Evolutionary conservation across 2,329 filamentous ascomycete genomes (phyloP).

Genomic region (Diplodia scrobiculata): DNA sequence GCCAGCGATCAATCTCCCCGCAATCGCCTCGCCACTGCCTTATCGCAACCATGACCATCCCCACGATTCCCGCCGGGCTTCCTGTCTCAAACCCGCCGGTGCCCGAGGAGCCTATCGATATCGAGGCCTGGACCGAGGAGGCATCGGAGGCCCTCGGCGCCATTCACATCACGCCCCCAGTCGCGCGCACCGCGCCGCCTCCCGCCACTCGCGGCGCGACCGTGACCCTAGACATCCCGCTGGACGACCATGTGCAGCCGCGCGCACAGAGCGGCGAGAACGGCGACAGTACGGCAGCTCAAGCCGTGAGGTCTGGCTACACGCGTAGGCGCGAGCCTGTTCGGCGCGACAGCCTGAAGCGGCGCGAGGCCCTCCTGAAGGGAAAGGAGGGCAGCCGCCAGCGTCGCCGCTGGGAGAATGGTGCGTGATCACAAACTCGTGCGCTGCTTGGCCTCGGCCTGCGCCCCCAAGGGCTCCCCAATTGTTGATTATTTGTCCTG

Average conservation of each 20-base stretch:
- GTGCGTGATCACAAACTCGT: constrained; percentile 49
- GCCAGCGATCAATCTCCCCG: not conserved
- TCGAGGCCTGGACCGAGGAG: constrained; percentile 55
- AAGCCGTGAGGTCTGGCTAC: constrained; percentile 52
- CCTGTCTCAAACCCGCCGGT: not conserved
- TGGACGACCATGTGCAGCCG: constrained; percentile 60
- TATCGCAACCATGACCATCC: constrained; percentile 16
- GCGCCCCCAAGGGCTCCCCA: not conserved
- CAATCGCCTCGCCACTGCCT: constrained; percentile 7
- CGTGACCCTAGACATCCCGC: constrained; percentile 70
- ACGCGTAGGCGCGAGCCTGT: constrained; percentile 58
- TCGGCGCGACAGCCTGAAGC: constrained; percentile 63
- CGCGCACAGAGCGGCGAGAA: constrained; percentile 37
- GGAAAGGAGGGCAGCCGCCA: constrained; percentile 89
- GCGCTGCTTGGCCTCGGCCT: not conserved
- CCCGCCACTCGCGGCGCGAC: constrained; percentile 56
- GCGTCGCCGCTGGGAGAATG: constrained; percentile 91
- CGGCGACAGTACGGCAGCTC: constrained; percentile 43
- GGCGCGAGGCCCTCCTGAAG: constrained; percentile 76
- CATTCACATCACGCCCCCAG: constrained; percentile 44
- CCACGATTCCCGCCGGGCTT: not conserved
- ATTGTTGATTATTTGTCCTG: not conserved
- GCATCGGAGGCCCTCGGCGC: constrained; percentile 48
- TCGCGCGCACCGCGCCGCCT: constrained; percentile 31
- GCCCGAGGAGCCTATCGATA: constrained; percentile 40